These are phyloP conservation scores for Helianthus tuberosus DNA, from an alignment of 129 eudicot species.

Conservation along the genomic window DNA sequence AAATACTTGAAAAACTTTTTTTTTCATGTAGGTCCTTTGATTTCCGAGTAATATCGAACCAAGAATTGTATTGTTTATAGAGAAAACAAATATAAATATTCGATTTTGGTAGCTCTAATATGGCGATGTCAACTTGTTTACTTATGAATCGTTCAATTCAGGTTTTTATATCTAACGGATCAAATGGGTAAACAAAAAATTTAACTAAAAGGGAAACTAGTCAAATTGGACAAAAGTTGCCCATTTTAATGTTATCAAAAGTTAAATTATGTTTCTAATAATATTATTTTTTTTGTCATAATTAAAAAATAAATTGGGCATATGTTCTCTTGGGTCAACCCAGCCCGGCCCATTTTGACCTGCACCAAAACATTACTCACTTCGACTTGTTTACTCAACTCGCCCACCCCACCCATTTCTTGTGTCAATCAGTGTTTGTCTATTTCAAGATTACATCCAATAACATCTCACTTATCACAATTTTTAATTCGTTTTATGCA, in stretches of 20 bases:
- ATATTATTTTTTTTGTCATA: not conserved
- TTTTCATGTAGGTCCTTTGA: not conserved
- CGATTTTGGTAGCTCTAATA: not conserved
- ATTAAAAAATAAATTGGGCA: not conserved
- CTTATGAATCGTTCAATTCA: not conserved
- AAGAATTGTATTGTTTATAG: no score
- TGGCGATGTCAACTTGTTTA: not conserved
- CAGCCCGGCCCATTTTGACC: not conserved
- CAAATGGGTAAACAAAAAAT: not conserved
- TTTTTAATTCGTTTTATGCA: conserved; percentile 19
- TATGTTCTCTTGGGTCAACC: not conserved
- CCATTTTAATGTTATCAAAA: not conserved
- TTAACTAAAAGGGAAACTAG: not conserved
- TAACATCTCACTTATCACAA: not conserved
- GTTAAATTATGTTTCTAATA: not conserved
- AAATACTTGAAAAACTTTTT: not conserved
- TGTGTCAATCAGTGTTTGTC: not conserved
- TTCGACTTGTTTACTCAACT: not conserved
- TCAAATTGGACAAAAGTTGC: not conserved
- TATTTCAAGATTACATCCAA: not conserved
- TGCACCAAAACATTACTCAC: not conserved
- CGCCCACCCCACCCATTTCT: not conserved
- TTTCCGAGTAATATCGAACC: not conserved
- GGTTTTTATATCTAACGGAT: not conserved
- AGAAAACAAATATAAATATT: not conserved